Evolutionary conservation across 2,329 filamentous ascomycete genomes (phyloP).

Genomic region (Gaeumannomyces sp.): DNA sequence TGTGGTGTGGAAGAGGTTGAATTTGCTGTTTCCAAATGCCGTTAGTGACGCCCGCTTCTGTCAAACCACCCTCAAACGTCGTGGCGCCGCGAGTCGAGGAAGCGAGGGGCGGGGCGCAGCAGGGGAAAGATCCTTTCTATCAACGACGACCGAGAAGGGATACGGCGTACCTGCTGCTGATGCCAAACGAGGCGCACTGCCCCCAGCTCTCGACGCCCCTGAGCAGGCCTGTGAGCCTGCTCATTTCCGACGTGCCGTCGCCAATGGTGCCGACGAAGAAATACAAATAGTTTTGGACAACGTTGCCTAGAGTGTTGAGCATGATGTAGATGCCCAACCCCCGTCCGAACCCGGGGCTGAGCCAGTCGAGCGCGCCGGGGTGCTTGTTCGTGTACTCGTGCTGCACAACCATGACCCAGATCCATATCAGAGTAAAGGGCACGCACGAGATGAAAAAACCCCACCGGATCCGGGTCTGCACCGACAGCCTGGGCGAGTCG

Average conservation of each 20-base stretch:
- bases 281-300: slow-evolving; percentile 70
- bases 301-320: slow-evolving; percentile 48
- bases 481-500: slow-evolving; percentile 47
- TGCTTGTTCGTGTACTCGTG: slow-evolving; percentile 50
- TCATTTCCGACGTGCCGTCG: slow-evolving; percentile 18
- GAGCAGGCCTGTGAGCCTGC: slow-evolving; percentile 16
- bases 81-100: not conserved
- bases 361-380: slow-evolving; percentile 60
- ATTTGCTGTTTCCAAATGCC: slow-evolving; percentile 14
- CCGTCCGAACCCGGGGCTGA: slow-evolving; percentile 53
- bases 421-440: slow-evolving; percentile 53
- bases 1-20: slow-evolving; percentile 20
- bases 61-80: not conserved
- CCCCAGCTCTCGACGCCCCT: slow-evolving; percentile 20
- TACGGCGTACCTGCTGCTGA: slow-evolving; percentile 14
- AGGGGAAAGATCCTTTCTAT: not conserved
- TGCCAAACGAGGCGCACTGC: slow-evolving; percentile 20
- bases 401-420: slow-evolving; percentile 62
- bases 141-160: not conserved
- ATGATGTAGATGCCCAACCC: slow-evolving; percentile 64
- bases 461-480: slow-evolving; percentile 47
- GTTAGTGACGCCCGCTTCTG: not conserved
- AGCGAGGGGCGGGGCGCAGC: too few species aligned
- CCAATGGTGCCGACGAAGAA: slow-evolving; percentile 37
- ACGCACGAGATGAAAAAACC: slow-evolving; percentile 46